Evolutionary conservation across 2,329 filamentous ascomycete genomes (phyloP), one percentile per base, ranked within the genome.

Genomic region (Diatrype stigma): DNA sequence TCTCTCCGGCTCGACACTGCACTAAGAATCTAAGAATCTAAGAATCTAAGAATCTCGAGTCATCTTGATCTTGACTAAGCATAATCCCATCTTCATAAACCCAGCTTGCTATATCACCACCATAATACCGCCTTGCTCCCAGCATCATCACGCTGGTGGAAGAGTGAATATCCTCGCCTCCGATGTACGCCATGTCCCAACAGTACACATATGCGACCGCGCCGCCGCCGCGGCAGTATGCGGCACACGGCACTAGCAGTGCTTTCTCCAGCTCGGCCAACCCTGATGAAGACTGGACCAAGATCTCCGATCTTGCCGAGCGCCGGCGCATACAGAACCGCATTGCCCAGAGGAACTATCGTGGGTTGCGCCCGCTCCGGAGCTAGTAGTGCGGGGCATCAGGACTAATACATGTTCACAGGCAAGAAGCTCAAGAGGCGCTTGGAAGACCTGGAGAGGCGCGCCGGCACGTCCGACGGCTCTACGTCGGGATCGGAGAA

Each of bases 221-320:
- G 54, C 58, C 62, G 42, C 61, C 76, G 50, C 78, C 85, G 47
- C 83, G 87, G 69, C 86, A 90, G 66, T 86, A 87, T 63, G 78
- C 83, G 38, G 80, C 75, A 57, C 85, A 90, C 67, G 86, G 86
- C 68, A 95, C 89, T 55, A 96, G 90, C 76, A 96, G 90, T 73
- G 93, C 93, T 62, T 96, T 96, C 78, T 95, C 90, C 73, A 88
- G 87, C 63, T 95, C 90, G 57, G 93, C 92, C 63, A 95, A 96
- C 70, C 89, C 93, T 50, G 92, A 96, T 67, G 93, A 97, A 75
- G 93, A 97, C 76, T 97, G 93, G 93, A 96, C 93, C 67, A 96
- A 96, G 83, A 96, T 97, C 69, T 96, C 93, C 51, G 93, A 97
- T 71, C 85, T 97, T 53, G 93, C 92, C 47, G 93, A 97, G 75